Evolutionary conservation across 495 filamentous ascomycete species (phyloP).

Genomic region (Talaromyces ruber): DNA sequence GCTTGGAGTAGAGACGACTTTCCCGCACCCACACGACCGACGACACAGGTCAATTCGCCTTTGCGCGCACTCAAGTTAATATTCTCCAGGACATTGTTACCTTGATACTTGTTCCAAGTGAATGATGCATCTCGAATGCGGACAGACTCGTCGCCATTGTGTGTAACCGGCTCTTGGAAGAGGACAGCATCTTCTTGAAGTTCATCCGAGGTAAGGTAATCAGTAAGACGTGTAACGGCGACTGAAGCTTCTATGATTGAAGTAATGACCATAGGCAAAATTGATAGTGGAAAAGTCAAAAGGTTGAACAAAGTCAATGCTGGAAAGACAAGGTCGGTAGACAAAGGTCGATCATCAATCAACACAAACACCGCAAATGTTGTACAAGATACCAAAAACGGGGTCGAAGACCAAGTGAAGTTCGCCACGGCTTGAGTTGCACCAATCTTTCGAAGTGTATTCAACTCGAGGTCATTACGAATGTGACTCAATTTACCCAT

Average conservation of each 20-base stretch:
- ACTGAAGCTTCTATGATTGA: slow-evolving; percentile 94
- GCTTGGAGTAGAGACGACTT: slow-evolving; percentile 89
- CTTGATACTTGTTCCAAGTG: slow-evolving; percentile 83
- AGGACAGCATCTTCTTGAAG: slow-evolving; percentile 77
- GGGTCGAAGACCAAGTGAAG: slow-evolving; percentile 99
- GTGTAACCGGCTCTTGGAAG: slow-evolving; percentile 54
- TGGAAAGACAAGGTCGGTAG: slow-evolving; percentile 93
- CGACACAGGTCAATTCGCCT: slow-evolving; percentile 84
- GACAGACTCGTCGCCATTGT: slow-evolving; percentile 76
- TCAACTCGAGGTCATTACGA: slow-evolving; percentile 88
- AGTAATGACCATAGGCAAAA: slow-evolving; percentile 97
- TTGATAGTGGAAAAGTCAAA: slow-evolving; percentile 87
- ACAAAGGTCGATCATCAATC: slow-evolving; percentile 69
- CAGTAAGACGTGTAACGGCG: slow-evolving; percentile 76
- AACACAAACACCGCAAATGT: slow-evolving; percentile 94
- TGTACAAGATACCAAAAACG: slow-evolving; percentile 94
- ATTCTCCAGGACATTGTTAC: slow-evolving; percentile 51
- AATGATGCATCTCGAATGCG: slow-evolving; percentile 78
- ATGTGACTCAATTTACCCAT: slow-evolving; percentile 95
- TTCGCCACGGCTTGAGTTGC: slow-evolving; percentile 89
- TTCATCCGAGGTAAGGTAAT: slow-evolving; percentile 83
- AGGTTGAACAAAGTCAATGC: slow-evolving; percentile 88
- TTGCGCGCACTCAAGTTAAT: slow-evolving; percentile 84
- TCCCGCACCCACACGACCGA: slow-evolving; percentile 89
- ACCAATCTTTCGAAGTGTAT: slow-evolving; percentile 92